Evolutionary conservation across 805 yeast genomes (phyloP).

Genomic region (Candida ortonii): DNA sequence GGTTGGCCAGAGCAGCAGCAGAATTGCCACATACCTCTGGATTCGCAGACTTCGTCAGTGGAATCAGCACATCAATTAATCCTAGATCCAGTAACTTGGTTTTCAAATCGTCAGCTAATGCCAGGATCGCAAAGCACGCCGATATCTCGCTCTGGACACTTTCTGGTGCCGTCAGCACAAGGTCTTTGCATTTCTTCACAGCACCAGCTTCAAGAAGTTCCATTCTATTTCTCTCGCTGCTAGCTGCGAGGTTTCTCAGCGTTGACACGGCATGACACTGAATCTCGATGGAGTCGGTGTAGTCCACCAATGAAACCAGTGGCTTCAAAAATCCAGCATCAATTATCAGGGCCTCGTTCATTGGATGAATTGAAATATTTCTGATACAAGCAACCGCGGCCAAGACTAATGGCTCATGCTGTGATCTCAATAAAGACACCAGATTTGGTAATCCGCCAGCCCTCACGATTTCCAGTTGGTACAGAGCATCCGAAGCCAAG

Average conservation of each 20-base stretch:
- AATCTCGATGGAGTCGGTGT: conserved; percentile 88
- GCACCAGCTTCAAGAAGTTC: conserved; percentile 95
- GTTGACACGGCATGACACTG: conserved; percentile 98
- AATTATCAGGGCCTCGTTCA: conserved; percentile 91
- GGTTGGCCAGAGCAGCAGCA: conserved; percentile 95
- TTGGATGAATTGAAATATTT: conserved; percentile 93
- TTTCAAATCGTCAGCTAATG: conserved; percentile 92
- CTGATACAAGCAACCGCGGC: conserved; percentile 99
- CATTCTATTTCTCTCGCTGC: conserved; percentile 86
- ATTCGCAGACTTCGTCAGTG: conserved; percentile 81
- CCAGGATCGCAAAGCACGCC: conserved; percentile 95
- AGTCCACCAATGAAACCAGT: conserved; percentile 77
- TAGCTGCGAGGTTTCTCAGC: conserved; percentile 91
- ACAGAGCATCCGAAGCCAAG: conserved; percentile 92
- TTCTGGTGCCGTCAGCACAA: conserved; percentile 82
- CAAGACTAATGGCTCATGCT: conserved; percentile 85
- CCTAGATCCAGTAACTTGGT: conserved; percentile 78
- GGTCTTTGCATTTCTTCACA: conserved; percentile 84
- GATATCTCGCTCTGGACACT: conserved; percentile 94
- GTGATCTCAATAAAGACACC: conserved; percentile 83
- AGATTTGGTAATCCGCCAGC: conserved; percentile 94
- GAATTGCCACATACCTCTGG: conserved; percentile 97
- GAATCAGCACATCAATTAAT: conserved; percentile 83
- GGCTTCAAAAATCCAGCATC: conserved; percentile 97
- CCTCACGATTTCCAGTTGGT: conserved; percentile 92